Evolutionary conservation across 2,329 filamentous ascomycete species (phyloP), one percentile per base, ranked within the genome.

Genomic region (Sarocladium oryzae): DNA sequence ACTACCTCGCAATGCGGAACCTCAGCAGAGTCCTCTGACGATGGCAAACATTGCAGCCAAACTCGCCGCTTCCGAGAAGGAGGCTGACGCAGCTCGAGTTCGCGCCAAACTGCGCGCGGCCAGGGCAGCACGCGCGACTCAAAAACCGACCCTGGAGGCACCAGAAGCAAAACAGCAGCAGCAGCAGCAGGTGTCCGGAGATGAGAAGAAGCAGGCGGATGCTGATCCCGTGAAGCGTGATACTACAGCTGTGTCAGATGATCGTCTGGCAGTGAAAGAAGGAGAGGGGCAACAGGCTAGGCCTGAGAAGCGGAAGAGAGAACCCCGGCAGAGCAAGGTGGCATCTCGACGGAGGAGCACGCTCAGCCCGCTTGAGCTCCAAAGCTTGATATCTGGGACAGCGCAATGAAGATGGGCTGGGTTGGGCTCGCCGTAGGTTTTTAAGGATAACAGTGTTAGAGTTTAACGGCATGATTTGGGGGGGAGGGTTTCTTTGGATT

Each of bases 331-430:
- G 60, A 82, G 63, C 65, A 84, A 71, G 70, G 72, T 65, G 8
- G 74, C 81, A 2, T 84, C 77, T 54, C 73, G 86, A 61, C 75
- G 87, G 61, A 77, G 88, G 63, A 89, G 85, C 60, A 91, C 87
- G 18, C 69, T 92, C 28, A 89, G 80, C 59, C 82, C 85, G 2
- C 85, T 85, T 74, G 88, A 92, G 66, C 67, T 91, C 61, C 79
- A 87, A 67, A 81, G 77, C 40, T 63, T 88, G 62, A 84, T 85
- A 50, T 58, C 69, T 2, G 75, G 75, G 5, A 60, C 76, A 70
- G 50, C 33, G 21, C 32, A 49, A 26, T 48, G 28, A 48, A 26
- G 28, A 4, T 9, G 4, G 21, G 10, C 9, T 20, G n/a, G 21
- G 23, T 21, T 7, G 20, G n/a, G 16, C 9, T 21, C 16, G 20